Percentiles rank a stretch among this genome's conserved stretches.
Evolutionary conservation across 177 flowering plant genomes (phyloP).

Genomic region (Tripterygium wilfordii): DNA sequence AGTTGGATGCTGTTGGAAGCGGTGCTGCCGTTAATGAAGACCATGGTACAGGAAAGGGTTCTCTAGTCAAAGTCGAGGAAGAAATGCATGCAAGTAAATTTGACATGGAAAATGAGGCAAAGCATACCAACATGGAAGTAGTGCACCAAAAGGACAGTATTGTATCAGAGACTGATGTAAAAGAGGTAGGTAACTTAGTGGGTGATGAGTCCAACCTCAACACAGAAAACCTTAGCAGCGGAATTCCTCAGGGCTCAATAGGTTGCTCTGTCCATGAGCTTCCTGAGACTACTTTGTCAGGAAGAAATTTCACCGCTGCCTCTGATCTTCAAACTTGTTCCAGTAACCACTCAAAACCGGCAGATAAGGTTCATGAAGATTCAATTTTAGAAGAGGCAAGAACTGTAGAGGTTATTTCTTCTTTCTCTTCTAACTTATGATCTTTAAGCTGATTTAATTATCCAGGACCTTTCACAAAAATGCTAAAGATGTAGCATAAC

Average conservation of each 20-base stretch:
- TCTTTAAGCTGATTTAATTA: too few relatives aligned
- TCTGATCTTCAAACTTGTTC: conserved; percentile 26
- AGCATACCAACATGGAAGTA: conserved; percentile 11
- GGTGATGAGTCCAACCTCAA: conserved; percentile 14
- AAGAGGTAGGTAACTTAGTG: conserved; percentile 10
- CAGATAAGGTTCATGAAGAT: conserved; percentile 61
- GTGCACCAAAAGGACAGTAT: conserved; percentile 14
- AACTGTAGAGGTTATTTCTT: conserved; percentile 56
- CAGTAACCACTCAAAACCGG: conserved; percentile 18
- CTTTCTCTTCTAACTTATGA: background rate
- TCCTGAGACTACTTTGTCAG: conserved; percentile 20
- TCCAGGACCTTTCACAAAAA: too few relatives aligned
- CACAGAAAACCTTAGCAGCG: conserved; percentile 17
- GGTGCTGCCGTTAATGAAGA: conserved; percentile 16
- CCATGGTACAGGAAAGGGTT: conserved; percentile 16
- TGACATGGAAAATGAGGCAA: conserved; percentile 26
- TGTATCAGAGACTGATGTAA: conserved; percentile 25
- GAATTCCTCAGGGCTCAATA: conserved; percentile 13
- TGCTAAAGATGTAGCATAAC: conserved; percentile 15
- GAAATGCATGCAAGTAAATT: conserved; percentile 21
- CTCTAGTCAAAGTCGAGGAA: conserved; percentile 28
- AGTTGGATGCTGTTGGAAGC: conserved; percentile 23
- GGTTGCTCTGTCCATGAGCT: conserved; percentile 22
- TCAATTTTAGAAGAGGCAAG: conserved; percentile 78
- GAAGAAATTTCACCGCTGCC: conserved; percentile 17